Evolutionary conservation across 306 rosid genomes (phyloP).

Genomic region (Sesbania bispinosa): DNA sequence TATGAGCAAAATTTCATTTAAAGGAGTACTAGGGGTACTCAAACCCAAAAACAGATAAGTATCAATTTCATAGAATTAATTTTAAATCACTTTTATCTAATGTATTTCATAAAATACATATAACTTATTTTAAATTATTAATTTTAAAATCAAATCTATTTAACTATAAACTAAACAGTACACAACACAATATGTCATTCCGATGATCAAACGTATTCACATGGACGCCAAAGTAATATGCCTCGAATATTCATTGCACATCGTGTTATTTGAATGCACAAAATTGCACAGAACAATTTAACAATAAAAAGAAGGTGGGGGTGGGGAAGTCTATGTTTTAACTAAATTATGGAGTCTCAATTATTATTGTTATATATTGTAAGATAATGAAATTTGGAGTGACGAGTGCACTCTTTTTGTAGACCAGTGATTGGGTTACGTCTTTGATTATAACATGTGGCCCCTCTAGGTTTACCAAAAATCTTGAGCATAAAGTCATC

Average conservation of each 20-base stretch:
- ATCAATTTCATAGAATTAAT: too few species aligned
- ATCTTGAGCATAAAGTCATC: slow-evolving; percentile 30
- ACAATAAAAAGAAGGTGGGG: background rate
- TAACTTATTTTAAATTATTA: too few species aligned
- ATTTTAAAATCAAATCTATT: too few species aligned
- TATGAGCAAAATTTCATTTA: too few species aligned
- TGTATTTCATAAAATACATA: too few species aligned
- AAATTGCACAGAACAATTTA: background rate
- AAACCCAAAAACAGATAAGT: too few species aligned
- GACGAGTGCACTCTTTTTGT: slow-evolving; percentile 35
- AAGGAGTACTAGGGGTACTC: too few species aligned
- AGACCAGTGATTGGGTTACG: slow-evolving; percentile 46
- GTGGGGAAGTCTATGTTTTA: background rate
- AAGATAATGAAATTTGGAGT: slow-evolving; percentile 28
- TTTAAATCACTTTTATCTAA: too few species aligned
- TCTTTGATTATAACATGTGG: slow-evolving; percentile 43
- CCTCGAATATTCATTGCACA: slow-evolving; percentile 35
- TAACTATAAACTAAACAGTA: too few species aligned
- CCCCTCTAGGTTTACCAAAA: slow-evolving; percentile 26
- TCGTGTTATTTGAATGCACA: slow-evolving; percentile 24
- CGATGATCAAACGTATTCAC: background rate
- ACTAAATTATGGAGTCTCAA: slow-evolving; percentile 6
- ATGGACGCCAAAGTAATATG: background rate
- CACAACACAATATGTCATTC: background rate
- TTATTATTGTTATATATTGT: background rate